These are phyloP conservation scores for Podaxis rugospora DNA, from an alignment of 768 basidiomycete species.

Conservation along the genomic window DNA sequence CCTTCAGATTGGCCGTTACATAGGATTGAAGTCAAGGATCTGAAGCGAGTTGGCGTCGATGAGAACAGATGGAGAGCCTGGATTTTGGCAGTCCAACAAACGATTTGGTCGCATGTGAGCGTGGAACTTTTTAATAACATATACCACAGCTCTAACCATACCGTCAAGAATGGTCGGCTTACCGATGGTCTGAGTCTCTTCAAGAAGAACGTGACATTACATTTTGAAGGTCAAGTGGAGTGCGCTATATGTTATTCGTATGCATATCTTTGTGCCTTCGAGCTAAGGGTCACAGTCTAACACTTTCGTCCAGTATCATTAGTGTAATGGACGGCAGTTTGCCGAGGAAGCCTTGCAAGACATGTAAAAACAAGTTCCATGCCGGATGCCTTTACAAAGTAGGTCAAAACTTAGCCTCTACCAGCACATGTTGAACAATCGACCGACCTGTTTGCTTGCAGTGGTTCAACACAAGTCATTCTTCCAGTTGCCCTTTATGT, in stretches of 20 bases:
- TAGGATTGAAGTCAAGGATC: conserved; percentile 82
- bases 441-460: conserved; percentile 21
- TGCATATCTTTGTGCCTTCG: conserved; percentile 20
- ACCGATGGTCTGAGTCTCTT: conserved; percentile 85
- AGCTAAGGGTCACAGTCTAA: not conserved
- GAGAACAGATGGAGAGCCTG: conserved; percentile 92
- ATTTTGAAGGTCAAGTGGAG: conserved; percentile 94
- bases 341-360: conserved; percentile 88
- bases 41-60: conserved; percentile 80
- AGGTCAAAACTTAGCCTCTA: not conserved
- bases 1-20: conserved; percentile 90
- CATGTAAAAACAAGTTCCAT: conserved; percentile 94
- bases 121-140: not conserved
- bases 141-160: not conserved
- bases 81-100: conserved; percentile 90
- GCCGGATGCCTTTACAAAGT: conserved; percentile 89
- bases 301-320: conserved; percentile 58
- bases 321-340: conserved; percentile 84
- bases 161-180: conserved; percentile 77
- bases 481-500: conserved; percentile 88
- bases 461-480: conserved; percentile 91
- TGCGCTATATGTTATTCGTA: conserved; percentile 97
- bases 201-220: conserved; percentile 88
- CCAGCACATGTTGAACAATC: too few species aligned
- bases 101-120: conserved; percentile 80